phyloP scores from a whole-genome alignment of 257 asterid genomes.

The Solanum ahanhuiri region DNA sequence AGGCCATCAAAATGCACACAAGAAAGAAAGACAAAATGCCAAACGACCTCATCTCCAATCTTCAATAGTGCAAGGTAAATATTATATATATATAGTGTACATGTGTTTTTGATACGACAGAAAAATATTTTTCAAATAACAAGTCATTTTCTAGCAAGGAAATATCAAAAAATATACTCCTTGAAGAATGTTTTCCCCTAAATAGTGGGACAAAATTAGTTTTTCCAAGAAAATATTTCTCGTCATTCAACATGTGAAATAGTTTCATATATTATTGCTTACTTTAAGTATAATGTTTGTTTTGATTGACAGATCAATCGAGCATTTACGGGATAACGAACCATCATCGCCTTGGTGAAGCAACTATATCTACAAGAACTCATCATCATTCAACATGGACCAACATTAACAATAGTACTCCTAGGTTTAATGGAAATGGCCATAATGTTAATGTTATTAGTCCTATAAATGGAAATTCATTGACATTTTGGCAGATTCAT shows the following conservation, averaged over 20 bases:
- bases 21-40: constrained; percentile 75
- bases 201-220: neutral
- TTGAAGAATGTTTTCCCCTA: neutral
- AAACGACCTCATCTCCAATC: constrained; percentile 65
- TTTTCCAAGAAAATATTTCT: no score
- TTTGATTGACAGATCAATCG: constrained; percentile 8
- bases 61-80: constrained; percentile 33
- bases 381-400: constrained; percentile 24
- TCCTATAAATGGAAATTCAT: constrained; percentile 51
- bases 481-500: constrained; percentile 50
- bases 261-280: neutral
- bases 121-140: neutral
- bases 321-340: constrained; percentile 39
- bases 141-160: neutral
- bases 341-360: constrained; percentile 25
- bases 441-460: neutral
- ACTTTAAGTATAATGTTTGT: neutral
- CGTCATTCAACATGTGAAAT: no score
- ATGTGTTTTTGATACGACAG: neutral
- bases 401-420: neutral
- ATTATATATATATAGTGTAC: neutral
- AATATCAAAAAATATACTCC: neutral
- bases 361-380: neutral
- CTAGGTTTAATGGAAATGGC: constrained; percentile 19
- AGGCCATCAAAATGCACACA: constrained; percentile 95